phyloP scores from a whole-genome alignment of 2,329 filamentous ascomycete species.

The Exophiala calicioides region DNA sequence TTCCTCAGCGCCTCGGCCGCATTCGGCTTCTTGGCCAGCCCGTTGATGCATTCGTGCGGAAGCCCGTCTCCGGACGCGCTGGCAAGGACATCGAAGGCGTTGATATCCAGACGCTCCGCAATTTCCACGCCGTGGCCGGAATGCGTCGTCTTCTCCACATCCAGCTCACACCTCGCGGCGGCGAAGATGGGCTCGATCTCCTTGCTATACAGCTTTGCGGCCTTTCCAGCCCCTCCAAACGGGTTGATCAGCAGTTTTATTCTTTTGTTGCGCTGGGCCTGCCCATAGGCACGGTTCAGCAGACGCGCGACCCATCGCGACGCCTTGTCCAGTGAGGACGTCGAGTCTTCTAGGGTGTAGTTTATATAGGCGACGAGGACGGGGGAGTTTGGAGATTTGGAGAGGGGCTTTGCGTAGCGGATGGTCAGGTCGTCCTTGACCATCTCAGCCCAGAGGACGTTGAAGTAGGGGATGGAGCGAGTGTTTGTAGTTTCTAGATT shows the following conservation, averaged over 20 bases:
- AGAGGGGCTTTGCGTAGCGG: conserved; percentile 66
- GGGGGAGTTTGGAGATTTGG: conserved; percentile 51
- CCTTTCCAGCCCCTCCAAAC: conserved; percentile 78
- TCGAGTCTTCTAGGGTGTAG: conserved; percentile 59
- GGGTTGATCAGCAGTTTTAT: conserved; percentile 91
- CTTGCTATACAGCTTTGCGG: conserved; percentile 69
- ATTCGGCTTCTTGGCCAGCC: conserved; percentile 74
- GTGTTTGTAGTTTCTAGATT: conserved; percentile 51
- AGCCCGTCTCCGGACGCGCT: conserved; percentile 91
- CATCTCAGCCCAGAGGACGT: conserved; percentile 78
- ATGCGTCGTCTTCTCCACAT: conserved; percentile 70
- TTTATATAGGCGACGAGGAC: conserved; percentile 63
- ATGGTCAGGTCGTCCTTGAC: conserved; percentile 64
- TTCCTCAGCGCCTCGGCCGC: conserved; percentile 72
- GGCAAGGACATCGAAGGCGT: conserved; percentile 79
- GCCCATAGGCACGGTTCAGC: conserved; percentile 69
- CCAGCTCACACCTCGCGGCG: conserved; percentile 74
- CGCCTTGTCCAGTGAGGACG: conserved; percentile 46
- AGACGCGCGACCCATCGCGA: conserved; percentile 64
- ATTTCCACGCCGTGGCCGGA: conserved; percentile 78
- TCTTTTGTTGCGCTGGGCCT: conserved; percentile 68
- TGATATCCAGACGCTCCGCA: conserved; percentile 71
- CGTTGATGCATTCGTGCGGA: conserved; percentile 93
- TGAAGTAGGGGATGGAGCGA: conserved; percentile 71
- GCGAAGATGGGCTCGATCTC: conserved; percentile 80